Evolutionary conservation across 2,329 filamentous ascomycete species (phyloP), one percentile per base, ranked within the genome.

Genomic region (Coleophoma eucalyptorum): DNA sequence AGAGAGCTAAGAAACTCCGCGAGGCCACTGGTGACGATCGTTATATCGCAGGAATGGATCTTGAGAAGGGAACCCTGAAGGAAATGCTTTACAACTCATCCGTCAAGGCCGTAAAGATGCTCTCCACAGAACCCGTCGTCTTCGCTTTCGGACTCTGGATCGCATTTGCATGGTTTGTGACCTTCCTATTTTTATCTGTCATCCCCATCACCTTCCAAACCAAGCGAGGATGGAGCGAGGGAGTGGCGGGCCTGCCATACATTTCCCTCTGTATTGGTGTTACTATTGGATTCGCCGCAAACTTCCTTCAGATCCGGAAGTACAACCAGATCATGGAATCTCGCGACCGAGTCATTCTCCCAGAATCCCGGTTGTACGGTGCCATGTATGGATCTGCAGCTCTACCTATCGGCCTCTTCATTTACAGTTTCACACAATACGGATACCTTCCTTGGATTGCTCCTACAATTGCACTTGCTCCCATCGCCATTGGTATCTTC

Each of bases 91-190:
- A 76, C 10, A 81, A 88, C 19, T 93, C 89, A 0, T 70, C 91
- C 2, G 82, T 82, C 52, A 81, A 90, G 0, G 90, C 90, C 0
- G 94, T 96, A 65, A 81, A 73, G 68, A 66, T 65, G 72, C 80
- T 91, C 18, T 72, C 84, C 57, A 90, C 87, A 0, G 87, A 91
- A 58, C 85, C 87, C 0, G 84, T 90, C 16, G 86, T 91, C 18
- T 90, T 91, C 67, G 89, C 81, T 70, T 96, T 96, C 72, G 90
- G 87, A 1, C 75, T 96, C 1, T 96, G 90, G 90, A 86, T 90
- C 1, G 80, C 89, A 1, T 96, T 96, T 67, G 85, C 86, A 26
- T 96, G 92, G 92, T 89, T 87, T 1, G 80, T 95, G 0, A 79
- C 96, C 0, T 96, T 96, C 67, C 74, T 96, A 31, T 89, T 87